Evolutionary conservation across 441 rosid species (phyloP).

Genomic region (Bocquillonia castaneifolia): DNA sequence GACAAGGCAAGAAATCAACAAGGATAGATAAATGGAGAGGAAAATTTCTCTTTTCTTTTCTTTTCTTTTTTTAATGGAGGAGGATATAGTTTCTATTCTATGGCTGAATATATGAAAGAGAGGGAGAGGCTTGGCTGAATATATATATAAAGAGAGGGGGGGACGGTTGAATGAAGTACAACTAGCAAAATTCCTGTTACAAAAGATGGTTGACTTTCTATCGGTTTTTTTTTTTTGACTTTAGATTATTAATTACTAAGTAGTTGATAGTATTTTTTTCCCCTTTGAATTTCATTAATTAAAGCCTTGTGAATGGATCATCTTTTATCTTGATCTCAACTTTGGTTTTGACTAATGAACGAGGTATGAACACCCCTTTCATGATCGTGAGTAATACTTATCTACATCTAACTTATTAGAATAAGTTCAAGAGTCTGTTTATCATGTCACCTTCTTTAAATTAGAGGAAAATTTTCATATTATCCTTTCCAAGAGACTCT

Average conservation of each 20-base stretch:
- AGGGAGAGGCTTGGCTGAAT: not conserved
- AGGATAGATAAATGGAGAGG: not conserved
- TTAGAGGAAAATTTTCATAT: no score
- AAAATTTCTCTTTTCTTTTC: no score
- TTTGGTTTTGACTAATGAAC: not conserved
- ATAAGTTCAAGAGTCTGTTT: no score
- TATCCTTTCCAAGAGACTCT: no score
- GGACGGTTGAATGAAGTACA: constrained; percentile 19
- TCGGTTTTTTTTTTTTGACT: not conserved
- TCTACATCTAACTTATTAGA: no score
- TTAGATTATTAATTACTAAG: not conserved
- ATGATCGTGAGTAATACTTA: no score
- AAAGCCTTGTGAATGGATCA: not conserved
- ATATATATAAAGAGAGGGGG: not conserved
- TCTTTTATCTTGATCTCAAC: not conserved
- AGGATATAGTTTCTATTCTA: not conserved
- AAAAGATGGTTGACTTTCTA: constrained; percentile 26
- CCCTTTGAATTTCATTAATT: not conserved
- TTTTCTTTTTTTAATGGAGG: no score
- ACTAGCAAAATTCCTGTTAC: constrained; percentile 18
- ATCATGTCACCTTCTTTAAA: no score
- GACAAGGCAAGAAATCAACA: no score
- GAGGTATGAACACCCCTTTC: no score
- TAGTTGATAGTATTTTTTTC: no score
- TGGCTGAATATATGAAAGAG: not conserved